Base-by-base conservation (phyloP, 1,139 yeast genomes). In the Sugiyamaella grinbergsii region DNA sequence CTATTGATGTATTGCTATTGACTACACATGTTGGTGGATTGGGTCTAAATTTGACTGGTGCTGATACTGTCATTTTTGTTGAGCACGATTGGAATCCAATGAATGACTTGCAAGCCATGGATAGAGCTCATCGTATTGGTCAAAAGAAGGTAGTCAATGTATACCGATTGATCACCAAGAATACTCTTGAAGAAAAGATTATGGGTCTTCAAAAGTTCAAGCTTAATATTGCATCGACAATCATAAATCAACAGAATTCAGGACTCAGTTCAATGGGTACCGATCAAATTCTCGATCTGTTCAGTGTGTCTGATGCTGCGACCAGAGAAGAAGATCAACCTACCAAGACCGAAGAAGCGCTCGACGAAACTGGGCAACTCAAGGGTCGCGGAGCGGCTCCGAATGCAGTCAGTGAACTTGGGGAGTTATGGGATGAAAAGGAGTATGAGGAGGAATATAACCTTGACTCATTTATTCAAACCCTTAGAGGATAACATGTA, bases 61-160 rank as follows among this genome's bases (percentile, higher is more conserved):
- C 98, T 0, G 99, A 94, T 66, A 94, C 98, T 0, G 99, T 94
- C 47, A 93, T 94, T 11, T 94, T 94, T 71, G 95, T 94, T 34
- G 99, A 94, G 65, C 99, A 94, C 65, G 99, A 94, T 69, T 94
- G 99, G 99, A 94, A 94, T 67, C 98, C 99, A 20, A 94, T 94
- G 99, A 93, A 90, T 65, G 99, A 94, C 73, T 75, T 94, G 54
- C 99, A 94, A 68, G 99, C 99, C 0, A 94, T 94, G 99, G 99
- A 94, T 67, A 79, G 99, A 64, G 98, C 98, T 0, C 99, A 94
- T 70, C 79, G 99, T 68, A 81, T 94, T 59, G 99, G 99, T 3
- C 99, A 94, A 71, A 90, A 90, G 73, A 93, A 91, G 67, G 97
- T 93, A 33, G 99, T 94, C 42, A 89, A 90, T 68, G 98, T 94